Evolutionary conservation across 495 filamentous ascomycete species (phyloP), one percentile per base, ranked within the genome.

Genomic region (Daldinia grandis): DNA sequence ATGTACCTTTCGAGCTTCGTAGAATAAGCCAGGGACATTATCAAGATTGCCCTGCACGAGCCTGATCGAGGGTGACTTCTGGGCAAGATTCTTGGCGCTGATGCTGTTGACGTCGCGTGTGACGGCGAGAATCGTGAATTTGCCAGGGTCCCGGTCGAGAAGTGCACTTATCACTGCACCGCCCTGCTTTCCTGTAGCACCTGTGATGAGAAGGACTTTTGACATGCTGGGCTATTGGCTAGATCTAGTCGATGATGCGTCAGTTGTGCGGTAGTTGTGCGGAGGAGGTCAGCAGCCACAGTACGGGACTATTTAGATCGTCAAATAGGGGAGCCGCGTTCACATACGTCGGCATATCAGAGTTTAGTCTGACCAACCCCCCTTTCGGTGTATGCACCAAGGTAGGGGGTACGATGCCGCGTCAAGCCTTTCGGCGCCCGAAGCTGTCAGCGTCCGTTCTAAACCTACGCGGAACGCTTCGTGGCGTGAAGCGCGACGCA

Each of bases 171-270:
- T 83, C 53, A 90, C 77, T 28, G 87, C 80, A 38, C 87, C 84
- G 35, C 91, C 90, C 73, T 92, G 91, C 55, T 88, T 87, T 75
- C 89, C 89, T 0, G 89, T 92, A n/a, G 88, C 90, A 17, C 90
- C 90, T 53, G 87, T 88, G 62, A 92, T 75, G 54, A 92, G 85
- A 55, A 91, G 73, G n/a, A 80, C 64, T 73, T 78, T 77, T 31
- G 75, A 21, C 78, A 81, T 78, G 57, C 49, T 68, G 58, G 40
- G 17, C 66, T 33, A 42, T 33, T 55, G 62, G 27, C 15, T 8
- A 33, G 12, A 38, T 59, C 27, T 17, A 59, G 19, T 24, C 40
- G 35, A 50, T 17, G 61, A 33, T 51, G 38, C 8, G 17, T 53
- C 17, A 19, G 31, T 19, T n/a, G 12, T 35, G 35, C 15, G 30